phyloP scores from a whole-genome alignment of 306 rosid genomes.

The Pueraria montana region DNA sequence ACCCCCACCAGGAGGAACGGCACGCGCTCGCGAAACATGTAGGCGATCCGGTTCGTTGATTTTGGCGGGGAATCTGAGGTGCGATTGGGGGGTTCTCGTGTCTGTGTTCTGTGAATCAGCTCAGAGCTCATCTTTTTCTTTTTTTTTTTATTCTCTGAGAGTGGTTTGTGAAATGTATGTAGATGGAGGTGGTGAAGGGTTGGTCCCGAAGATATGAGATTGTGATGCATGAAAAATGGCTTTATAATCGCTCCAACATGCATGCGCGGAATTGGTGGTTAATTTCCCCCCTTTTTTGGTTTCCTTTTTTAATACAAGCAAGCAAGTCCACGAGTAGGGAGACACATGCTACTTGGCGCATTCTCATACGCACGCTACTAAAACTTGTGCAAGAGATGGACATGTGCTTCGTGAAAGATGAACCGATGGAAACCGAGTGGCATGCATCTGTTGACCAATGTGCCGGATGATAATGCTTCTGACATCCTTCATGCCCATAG shows the following conservation, averaged over 20 bases:
- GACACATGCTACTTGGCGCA: background rate
- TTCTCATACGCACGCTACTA: background rate
- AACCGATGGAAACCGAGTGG: background rate
- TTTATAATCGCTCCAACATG: conserved; percentile 64
- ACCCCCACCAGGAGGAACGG: conserved; percentile 52
- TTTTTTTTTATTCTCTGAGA: background rate
- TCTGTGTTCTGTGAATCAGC: conserved; percentile 57
- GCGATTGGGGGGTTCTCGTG: background rate
- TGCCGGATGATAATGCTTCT: no score
- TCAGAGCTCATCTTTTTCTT: conserved; percentile 46
- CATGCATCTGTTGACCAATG: background rate
- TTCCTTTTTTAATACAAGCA: background rate
- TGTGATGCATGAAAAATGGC: conserved; percentile 76
- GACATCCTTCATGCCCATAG: no score
- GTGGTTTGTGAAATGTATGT: background rate
- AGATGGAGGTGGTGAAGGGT: conserved; percentile 15
- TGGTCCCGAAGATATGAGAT: no score
- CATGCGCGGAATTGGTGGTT: conserved; percentile 34
- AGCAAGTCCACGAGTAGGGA: background rate
- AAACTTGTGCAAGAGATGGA: background rate
- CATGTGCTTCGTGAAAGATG: background rate
- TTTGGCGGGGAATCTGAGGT: conserved; percentile 18
- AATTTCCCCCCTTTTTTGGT: conserved; percentile 10
- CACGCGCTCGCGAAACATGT: conserved; percentile 10
- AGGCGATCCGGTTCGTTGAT: background rate